Evolutionary conservation across 805 yeast species (phyloP).

Genomic region (Starmerella sirachaensis): DNA sequence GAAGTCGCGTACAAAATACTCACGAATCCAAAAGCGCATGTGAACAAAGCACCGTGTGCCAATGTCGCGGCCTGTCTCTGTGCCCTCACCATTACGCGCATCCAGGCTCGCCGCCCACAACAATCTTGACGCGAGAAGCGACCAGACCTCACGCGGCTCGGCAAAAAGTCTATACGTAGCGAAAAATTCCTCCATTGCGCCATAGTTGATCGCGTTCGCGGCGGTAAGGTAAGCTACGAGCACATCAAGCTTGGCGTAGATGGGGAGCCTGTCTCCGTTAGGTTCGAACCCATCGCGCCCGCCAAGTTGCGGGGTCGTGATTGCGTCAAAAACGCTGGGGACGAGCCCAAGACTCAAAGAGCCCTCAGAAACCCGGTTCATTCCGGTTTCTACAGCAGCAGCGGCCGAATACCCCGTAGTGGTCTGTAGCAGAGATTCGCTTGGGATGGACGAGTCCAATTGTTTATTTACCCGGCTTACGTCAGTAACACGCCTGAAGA

Average conservation of each 20-base stretch:
- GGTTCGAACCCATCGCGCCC: too few species aligned
- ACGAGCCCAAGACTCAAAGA: too few species aligned
- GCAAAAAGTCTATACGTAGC: constrained; percentile 67
- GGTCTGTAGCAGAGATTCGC: too few species aligned
- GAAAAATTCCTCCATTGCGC: constrained; percentile 72
- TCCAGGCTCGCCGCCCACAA: constrained; percentile 51
- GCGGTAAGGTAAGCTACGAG: constrained; percentile 40
- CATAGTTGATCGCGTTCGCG: constrained; percentile 65
- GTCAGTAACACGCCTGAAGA: too few species aligned
- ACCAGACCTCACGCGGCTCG: constrained; percentile 45
- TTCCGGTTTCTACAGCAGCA: too few species aligned
- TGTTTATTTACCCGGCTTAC: too few species aligned
- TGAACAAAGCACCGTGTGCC: constrained; percentile 75
- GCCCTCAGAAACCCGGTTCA: too few species aligned
- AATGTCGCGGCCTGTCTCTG: constrained; percentile 46
- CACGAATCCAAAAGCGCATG: constrained; percentile 78
- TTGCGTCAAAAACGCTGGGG: too few species aligned
- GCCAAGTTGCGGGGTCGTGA: too few species aligned
- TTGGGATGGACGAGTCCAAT: too few species aligned
- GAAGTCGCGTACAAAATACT: constrained; percentile 81
- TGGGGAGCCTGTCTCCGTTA: constrained; percentile 15
- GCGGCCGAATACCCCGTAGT: too few species aligned
- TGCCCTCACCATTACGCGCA: constrained; percentile 23
- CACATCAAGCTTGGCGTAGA: constrained; percentile 18
- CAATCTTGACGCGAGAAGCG: constrained; percentile 50